Percentiles rank a stretch among this genome's conserved stretches.
Conservation (phyloP, 78 protist genomes). For the Tieghemostelium lacteum region DNA sequence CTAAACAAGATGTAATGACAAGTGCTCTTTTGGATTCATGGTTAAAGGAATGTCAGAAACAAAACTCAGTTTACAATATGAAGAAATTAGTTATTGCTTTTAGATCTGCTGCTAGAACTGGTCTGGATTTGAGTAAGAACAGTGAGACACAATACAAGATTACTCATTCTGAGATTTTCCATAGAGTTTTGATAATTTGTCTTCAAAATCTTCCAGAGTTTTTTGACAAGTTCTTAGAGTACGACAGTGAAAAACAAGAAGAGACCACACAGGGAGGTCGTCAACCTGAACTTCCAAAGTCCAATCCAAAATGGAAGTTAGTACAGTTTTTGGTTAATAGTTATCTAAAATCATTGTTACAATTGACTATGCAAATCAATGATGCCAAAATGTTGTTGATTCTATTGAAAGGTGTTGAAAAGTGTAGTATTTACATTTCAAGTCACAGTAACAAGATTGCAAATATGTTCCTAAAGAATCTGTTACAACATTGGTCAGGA, state of each 20-base stretch:
- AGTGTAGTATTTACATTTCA: conserved; percentile 22
- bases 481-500: conserved; percentile 60
- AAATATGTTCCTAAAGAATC: conserved; percentile 17
- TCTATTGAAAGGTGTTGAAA: conserved; percentile 50
- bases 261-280: neutral
- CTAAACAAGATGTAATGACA: conserved; percentile 44
- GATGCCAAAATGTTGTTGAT: conserved; percentile 28
- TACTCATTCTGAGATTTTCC: conserved; percentile 39
- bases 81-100: conserved; percentile 76
- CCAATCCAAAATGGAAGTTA: conserved; percentile 1
- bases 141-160: conserved; percentile 16
- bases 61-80: neutral
- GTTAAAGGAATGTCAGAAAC: conserved; percentile 15
- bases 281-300: conserved; percentile 22
- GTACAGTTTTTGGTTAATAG: conserved; percentile 3
- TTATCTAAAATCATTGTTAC: conserved; percentile 22
- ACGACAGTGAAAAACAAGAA: conserved; percentile 15
- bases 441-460: conserved; percentile 30
- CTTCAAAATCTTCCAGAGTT: conserved; percentile 31
- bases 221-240: conserved; percentile 15
- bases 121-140: conserved; percentile 18
- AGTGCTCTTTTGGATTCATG: conserved; percentile 46
- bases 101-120: conserved; percentile 68
- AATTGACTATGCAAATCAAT: conserved; percentile 26
- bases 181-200: conserved; percentile 27